Base-by-base conservation (phyloP, 805 yeast genomes). In the Starmerella sirachaensis region DNA sequence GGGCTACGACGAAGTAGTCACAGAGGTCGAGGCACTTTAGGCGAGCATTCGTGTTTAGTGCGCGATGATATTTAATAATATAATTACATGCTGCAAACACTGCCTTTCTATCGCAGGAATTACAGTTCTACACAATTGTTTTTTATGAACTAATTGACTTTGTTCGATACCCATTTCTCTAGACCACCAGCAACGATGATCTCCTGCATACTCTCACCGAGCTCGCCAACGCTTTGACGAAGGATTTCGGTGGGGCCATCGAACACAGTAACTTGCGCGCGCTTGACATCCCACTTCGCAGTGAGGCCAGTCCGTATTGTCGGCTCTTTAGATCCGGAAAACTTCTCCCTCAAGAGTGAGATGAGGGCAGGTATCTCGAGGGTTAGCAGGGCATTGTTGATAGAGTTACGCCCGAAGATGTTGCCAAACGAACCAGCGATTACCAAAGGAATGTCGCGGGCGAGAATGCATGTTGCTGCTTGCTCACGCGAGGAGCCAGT, bases 401-500 rank as follows among this genome's bases (percentile, higher is more conserved):
- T 91, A 41, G 94, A 76, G 67, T 91, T 91, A 65, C 99, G 74
- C 40, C 86, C 78, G 64, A 91, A 91, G 52, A 88, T 91, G 66
- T 91, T 93, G 54, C 96, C 94, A 56, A 91, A 91, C 1, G 97
- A 88, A 23, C 99, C 99, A 11, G 95, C 81, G 42, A 93, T 94
- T 17, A 91, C 94, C 49, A 91, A 66, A 50, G 76, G 74, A 70
- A 91, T 84, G 48, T 85, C 97, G 54, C 93, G 74, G 29, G 98
- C 97, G 48, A 91, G 68, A 42, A 91, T 79, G 17, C 93, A 86
- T n/a, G 98, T 91, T 23, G 98, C 98, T 3, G 99, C 99, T 65
- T 91, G 99, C 60, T 91, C 99, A 64, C 99, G 76, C 18, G 95
- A 84, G 7, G 96, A 86, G 32, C 99, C 98, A 9, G 98, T 91